Evolutionary conservation across 164 flowering plant species (phyloP).

Genomic region (Magnolia kwangsiensis): DNA sequence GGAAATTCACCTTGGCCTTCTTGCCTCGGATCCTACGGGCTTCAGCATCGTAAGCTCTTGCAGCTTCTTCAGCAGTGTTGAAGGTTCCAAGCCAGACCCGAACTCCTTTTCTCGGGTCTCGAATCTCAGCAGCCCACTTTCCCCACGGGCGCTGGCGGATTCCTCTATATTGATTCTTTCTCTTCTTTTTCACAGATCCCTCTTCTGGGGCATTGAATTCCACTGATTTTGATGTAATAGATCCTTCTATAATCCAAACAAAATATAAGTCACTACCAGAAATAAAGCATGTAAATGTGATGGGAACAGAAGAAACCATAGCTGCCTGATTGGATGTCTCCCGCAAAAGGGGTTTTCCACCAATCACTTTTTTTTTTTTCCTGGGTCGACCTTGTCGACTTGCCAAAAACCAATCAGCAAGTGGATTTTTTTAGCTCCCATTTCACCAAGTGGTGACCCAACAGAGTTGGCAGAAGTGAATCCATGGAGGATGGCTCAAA

Average conservation of each 20-base stretch:
- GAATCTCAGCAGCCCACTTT: conserved; percentile 99
- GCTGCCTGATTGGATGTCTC: too few species aligned
- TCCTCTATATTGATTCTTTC: conserved; percentile 94
- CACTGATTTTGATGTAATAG: conserved; percentile 31
- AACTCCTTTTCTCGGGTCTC: conserved; percentile 93
- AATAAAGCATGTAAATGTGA: neutral
- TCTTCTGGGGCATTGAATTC: conserved; percentile 62
- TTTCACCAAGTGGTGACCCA: too few species aligned
- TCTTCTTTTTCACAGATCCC: conserved; percentile 75
- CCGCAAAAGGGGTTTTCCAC: too few species aligned
- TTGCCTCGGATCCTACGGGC: conserved; percentile 91
- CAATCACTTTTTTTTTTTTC: too few species aligned
- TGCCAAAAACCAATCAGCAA: too few species aligned
- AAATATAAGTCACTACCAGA: neutral
- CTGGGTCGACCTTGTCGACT: too few species aligned
- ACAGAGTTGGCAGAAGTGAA: too few species aligned
- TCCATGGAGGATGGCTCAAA: too few species aligned
- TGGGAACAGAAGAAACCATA: neutral
- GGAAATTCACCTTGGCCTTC: conserved; percentile 97
- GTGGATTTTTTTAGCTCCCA: too few species aligned
- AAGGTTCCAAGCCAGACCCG: conserved; percentile 99
- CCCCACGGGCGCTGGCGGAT: conserved; percentile 99
- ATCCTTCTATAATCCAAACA: conserved; percentile 21
- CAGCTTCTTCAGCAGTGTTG: conserved; percentile 98
- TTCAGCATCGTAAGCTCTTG: conserved; percentile 96